Evolutionary conservation across 2,329 filamentous ascomycete species (phyloP).

Genomic region (Penicillium verrucosum): DNA sequence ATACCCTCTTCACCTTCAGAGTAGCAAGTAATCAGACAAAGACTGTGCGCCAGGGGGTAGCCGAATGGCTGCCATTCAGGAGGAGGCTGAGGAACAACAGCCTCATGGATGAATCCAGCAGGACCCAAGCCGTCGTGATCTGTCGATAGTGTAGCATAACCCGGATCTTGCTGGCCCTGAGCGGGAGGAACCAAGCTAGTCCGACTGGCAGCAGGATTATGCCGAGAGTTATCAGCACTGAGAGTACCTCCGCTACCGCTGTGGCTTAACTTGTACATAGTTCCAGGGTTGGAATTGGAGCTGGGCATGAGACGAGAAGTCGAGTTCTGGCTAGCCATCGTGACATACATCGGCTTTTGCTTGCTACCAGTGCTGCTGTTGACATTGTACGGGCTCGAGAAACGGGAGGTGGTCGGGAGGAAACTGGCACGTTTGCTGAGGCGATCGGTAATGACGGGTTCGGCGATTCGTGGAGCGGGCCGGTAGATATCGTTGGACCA

Average conservation of each 20-base stretch:
- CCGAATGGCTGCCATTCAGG: constrained; percentile 97
- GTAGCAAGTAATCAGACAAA: constrained; percentile 94
- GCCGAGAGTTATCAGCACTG: constrained; percentile 44
- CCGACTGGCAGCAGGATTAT: constrained; percentile 42
- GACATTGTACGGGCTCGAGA: constrained; percentile 82
- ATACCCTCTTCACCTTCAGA: constrained; percentile 93
- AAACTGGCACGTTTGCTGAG: constrained; percentile 81
- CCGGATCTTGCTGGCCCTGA: constrained; percentile 39
- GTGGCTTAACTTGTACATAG: constrained; percentile 63
- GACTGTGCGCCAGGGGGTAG: constrained; percentile 86
- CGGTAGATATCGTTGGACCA: constrained; percentile 98
- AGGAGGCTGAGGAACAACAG: constrained; percentile 92
- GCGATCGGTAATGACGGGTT: constrained; percentile 68
- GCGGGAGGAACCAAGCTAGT: constrained; percentile 62
- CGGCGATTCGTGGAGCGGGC: constrained; percentile 76
- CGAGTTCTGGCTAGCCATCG: constrained; percentile 88
- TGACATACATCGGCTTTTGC: constrained; percentile 65
- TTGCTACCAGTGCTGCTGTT: constrained; percentile 46
- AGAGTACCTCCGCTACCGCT: constrained; percentile 58
- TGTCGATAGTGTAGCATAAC: constrained; percentile 54
- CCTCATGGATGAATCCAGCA: constrained; percentile 92
- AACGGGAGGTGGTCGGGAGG: constrained; percentile 88
- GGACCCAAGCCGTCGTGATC: constrained; percentile 73
- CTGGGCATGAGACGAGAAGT: constrained; percentile 66
- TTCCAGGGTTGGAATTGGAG: constrained; percentile 46